These are phyloP conservation scores for Zelonia costaricensis DNA, from an alignment of 208 protist genomes.

Conservation along the genomic window DNA sequence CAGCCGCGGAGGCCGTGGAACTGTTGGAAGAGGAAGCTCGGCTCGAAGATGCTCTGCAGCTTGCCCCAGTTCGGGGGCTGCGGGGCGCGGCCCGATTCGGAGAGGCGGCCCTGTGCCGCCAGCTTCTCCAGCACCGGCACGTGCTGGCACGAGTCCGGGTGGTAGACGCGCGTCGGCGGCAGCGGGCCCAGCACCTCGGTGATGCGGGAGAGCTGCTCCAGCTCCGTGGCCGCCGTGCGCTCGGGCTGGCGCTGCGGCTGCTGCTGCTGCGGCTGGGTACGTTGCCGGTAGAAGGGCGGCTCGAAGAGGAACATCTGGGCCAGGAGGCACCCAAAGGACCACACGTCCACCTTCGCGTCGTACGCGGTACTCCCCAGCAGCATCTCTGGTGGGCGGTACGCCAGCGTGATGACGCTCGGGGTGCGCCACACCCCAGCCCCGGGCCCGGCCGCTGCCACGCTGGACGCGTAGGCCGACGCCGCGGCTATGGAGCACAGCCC, in stretches of 20 bases:
- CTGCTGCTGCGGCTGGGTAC: conserved; percentile 12
- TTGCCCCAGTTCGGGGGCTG: conserved; percentile 20
- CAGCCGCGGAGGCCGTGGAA: conserved; percentile 71
- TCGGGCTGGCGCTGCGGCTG: conserved; percentile 19
- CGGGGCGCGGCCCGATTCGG: conserved; percentile 4
- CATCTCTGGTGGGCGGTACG: conserved; percentile 96
- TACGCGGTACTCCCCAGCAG: conserved; percentile 88
- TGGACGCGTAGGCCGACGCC: neutral
- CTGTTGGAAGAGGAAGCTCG: conserved; percentile 61
- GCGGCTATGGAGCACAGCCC: conserved; percentile 75
- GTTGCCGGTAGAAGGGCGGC: conserved; percentile 75
- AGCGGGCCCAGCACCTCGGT: conserved; percentile 75
- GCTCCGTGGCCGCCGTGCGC: conserved; percentile 55
- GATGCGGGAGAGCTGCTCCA: conserved; percentile 76
- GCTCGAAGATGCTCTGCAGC: conserved; percentile 60
- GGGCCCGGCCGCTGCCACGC: neutral
- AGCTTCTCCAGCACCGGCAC: conserved; percentile 44
- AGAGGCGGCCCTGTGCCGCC: conserved; percentile 20
- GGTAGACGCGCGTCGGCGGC: conserved; percentile 37
- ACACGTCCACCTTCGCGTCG: conserved; percentile 92
- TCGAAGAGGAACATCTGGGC: conserved; percentile 94
- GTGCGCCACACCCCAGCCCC: conserved; percentile 52
- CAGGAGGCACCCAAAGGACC: conserved; percentile 94
- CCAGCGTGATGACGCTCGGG: conserved; percentile 94
- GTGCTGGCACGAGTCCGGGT: conserved; percentile 48